phyloP scores from a whole-genome alignment of 352 stramenopile genomes.

The Pythium phragmiticola region DNA sequence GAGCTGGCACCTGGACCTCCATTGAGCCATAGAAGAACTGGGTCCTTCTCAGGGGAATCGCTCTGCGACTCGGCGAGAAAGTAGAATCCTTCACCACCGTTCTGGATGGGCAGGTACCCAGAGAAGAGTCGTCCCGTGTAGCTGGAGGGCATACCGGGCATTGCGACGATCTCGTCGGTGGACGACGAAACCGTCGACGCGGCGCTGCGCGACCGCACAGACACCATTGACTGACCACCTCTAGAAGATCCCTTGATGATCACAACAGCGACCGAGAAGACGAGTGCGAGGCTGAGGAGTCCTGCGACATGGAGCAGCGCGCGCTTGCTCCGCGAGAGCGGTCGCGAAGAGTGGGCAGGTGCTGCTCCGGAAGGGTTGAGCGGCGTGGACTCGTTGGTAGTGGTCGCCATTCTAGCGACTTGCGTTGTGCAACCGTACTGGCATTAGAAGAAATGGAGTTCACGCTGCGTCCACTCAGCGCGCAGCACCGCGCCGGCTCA shows the following conservation, averaged over 20 bases:
- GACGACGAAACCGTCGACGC: background rate
- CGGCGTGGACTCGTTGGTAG: no score
- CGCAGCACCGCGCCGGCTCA: no score
- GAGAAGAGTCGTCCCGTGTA: slow-evolving; percentile 42
- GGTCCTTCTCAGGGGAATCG: slow-evolving; percentile 29
- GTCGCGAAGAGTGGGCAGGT: no score
- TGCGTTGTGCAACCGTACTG: no score
- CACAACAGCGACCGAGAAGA: no score
- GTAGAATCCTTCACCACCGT: slow-evolving; percentile 64
- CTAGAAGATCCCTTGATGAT: slow-evolving; percentile 10
- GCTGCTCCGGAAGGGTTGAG: no score
- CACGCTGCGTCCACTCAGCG: no score
- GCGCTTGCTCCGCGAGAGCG: no score
- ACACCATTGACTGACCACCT: background rate
- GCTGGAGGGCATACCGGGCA: slow-evolving; percentile 14
- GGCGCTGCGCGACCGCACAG: background rate
- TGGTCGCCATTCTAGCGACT: no score
- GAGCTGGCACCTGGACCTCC: slow-evolving; percentile 62
- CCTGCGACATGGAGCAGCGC: no score
- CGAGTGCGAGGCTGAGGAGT: no score
- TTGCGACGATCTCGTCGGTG: slow-evolving; percentile 19
- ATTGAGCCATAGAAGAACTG: slow-evolving; percentile 70
- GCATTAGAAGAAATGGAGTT: no score
- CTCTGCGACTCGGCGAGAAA: slow-evolving; percentile 69
- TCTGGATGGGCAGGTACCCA: slow-evolving; percentile 52